These are phyloP conservation scores for Aureobasidium sp. DNA, from an alignment of 2,329 filamentous ascomycete genomes.

Conservation along the genomic window DNA sequence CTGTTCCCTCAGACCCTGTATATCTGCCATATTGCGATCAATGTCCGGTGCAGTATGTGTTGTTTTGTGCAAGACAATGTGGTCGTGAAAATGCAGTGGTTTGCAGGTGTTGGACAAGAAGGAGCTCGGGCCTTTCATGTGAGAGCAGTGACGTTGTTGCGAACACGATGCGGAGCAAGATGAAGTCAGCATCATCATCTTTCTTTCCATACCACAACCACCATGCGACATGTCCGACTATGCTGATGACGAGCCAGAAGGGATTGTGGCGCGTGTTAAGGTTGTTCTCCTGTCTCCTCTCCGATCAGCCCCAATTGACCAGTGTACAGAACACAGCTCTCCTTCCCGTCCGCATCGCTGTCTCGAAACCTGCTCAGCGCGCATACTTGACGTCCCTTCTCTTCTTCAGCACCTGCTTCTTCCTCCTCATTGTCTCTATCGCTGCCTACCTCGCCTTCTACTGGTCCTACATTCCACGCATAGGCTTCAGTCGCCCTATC, in stretches of 20 bases:
- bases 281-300: neutral
- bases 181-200: conserved; percentile 1
- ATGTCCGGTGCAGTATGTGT: no score
- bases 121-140: conserved; percentile 7
- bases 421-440: conserved; percentile 50
- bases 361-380: conserved; percentile 54
- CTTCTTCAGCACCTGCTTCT: conserved; percentile 42
- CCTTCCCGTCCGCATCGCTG: conserved; percentile 44
- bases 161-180: neutral
- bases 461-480: conserved; percentile 57
- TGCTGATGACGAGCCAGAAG: conserved; percentile 2
- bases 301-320: neutral
- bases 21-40: neutral
- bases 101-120: no score
- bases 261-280: neutral
- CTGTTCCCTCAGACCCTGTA: neutral
- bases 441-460: conserved; percentile 61
- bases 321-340: conserved; percentile 42
- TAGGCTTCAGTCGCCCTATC: conserved; percentile 52
- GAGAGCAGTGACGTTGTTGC: conserved; percentile 2
- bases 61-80: no score
- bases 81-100: no score
- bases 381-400: conserved; percentile 55
- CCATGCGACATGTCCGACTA: conserved; percentile 11
- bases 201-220: neutral